phyloP scores from a whole-genome alignment of 2,329 filamentous ascomycete genomes.

The Trichoderma citrinoviride region DNA sequence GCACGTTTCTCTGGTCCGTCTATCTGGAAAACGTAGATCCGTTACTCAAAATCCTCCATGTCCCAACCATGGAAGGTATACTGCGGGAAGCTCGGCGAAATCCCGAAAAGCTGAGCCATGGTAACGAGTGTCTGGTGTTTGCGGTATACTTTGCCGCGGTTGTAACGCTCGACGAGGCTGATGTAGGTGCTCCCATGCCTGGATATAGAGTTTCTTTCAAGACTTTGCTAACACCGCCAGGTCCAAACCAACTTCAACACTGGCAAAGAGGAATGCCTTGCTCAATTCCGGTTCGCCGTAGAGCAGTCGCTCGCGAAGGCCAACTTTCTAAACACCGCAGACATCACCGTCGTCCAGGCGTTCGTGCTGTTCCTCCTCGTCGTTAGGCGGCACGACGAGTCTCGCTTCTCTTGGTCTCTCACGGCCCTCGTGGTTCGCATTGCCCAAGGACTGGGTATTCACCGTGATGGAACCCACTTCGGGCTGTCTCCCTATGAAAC shows the following conservation, averaged over 20 bases:
- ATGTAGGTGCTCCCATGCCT: conserved; percentile 42
- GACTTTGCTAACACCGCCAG: conserved; percentile 21
- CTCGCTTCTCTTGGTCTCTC: conserved; percentile 59
- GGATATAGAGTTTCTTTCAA: too few relatives aligned
- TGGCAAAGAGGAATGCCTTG: conserved; percentile 44
- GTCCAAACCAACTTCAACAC: conserved; percentile 42
- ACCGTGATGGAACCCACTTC: conserved; percentile 53
- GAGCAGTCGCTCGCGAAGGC: conserved; percentile 58
- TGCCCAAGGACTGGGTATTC: conserved; percentile 58
- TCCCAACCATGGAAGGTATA: conserved; percentile 61
- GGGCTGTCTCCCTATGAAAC: conserved; percentile 56
- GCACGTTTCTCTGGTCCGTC: conserved; percentile 65
- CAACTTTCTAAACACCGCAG: conserved; percentile 56
- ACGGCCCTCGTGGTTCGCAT: conserved; percentile 58
- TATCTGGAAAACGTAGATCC: conserved; percentile 74
- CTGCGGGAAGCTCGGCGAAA: conserved; percentile 61
- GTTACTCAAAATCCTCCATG: conserved; percentile 67
- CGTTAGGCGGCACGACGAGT: conserved; percentile 46
- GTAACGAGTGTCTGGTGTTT: conserved; percentile 62
- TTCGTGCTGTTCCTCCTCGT: conserved; percentile 55
- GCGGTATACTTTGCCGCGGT: conserved; percentile 59
- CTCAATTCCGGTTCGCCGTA: conserved; percentile 51
- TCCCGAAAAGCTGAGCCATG: conserved; percentile 54
- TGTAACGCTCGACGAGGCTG: conserved; percentile 58
- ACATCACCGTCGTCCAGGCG: conserved; percentile 57